These are phyloP conservation scores for Hylodesmum podocarpum DNA, from an alignment of 306 rosid species.

Conservation along the genomic window DNA sequence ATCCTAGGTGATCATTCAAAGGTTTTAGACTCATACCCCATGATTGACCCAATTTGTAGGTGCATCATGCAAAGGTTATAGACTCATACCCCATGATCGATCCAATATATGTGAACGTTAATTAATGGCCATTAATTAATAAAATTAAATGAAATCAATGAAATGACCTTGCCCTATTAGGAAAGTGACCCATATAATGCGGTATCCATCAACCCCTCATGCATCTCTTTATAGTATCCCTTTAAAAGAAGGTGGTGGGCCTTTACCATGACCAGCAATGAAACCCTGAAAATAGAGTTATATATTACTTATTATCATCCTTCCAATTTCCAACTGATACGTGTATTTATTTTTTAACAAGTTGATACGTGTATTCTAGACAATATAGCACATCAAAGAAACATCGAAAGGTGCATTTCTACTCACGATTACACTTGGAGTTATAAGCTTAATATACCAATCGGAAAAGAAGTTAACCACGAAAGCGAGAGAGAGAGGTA, in stretches of 20 bases:
- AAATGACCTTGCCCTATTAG: constrained; percentile 43
- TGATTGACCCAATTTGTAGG: constrained; percentile 18
- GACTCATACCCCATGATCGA: constrained; percentile 16
- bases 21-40: constrained; percentile 19
- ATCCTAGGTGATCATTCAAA: neutral
- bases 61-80: constrained; percentile 8
- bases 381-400: neutral
- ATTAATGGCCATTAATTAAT: constrained; percentile 25
- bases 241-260: constrained; percentile 36
- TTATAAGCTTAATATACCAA: too few species aligned
- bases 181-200: constrained; percentile 29
- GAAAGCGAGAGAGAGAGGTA: too few species aligned
- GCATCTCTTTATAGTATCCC: constrained; percentile 27
- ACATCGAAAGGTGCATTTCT: neutral
- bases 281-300: neutral
- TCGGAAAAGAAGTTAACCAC: too few species aligned
- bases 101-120: neutral
- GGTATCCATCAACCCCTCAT: constrained; percentile 15
- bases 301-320: neutral
- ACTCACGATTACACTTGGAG: neutral
- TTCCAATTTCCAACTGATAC: neutral
- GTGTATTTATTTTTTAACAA: too few species aligned
- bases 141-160: neutral
- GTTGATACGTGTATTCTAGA: neutral
- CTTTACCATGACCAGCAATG: neutral